Conservation (phyloP, 257 asterid species). For the Verbascum thapsus region DNA sequence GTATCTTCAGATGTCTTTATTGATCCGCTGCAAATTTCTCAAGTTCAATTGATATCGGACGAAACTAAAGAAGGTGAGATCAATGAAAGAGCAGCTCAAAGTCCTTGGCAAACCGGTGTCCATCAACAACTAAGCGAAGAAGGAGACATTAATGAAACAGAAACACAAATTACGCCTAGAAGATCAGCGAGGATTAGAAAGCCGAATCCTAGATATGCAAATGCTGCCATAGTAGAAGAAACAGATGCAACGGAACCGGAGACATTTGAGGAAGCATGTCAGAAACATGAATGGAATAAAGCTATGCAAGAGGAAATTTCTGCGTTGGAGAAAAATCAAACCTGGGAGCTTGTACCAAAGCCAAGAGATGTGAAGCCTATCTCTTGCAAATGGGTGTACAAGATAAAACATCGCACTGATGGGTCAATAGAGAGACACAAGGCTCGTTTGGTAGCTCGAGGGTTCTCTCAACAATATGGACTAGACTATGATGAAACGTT, state of each 20-base stretch:
- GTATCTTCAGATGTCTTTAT: not conserved
- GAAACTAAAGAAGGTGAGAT: not conserved
- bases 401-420: conserved; percentile 1
- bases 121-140: not conserved
- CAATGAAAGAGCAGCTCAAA: not conserved
- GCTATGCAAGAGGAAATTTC: conserved; percentile 16
- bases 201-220: conserved; percentile 26
- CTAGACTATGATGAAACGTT: conserved; percentile 28
- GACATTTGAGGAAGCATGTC: conserved; percentile 13
- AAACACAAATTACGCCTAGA: not conserved
- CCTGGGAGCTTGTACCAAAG: conserved; percentile 22
- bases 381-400: no score
- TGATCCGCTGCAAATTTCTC: no score
- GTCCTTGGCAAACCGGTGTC: conserved; percentile 10
- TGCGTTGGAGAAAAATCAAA: conserved; percentile 9
- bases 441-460: conserved; percentile 15
- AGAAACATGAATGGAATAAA: not conserved
- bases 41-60: not conserved
- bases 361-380: conserved; percentile 24
- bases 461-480: conserved; percentile 26
- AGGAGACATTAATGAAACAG: not conserved
- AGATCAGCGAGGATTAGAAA: conserved; percentile 15
- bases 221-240: conserved; percentile 11
- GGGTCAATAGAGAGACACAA: conserved; percentile 27
- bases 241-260: not conserved